Base-by-base conservation (phyloP, 2,329 filamentous ascomycete genomes). In the Knufia fluminis region DNA sequence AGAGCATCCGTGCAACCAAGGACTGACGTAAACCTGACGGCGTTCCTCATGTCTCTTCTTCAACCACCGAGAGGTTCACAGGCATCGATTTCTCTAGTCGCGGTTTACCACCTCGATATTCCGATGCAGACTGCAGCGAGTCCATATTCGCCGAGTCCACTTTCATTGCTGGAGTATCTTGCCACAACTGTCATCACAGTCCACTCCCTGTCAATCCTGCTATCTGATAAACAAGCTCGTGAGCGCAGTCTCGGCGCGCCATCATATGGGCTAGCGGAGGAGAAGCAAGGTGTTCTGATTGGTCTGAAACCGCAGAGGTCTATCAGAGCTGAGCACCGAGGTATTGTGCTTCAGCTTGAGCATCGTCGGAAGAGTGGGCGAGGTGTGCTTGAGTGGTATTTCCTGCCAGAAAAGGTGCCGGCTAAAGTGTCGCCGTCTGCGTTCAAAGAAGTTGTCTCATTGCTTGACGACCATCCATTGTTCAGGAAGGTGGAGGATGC, bases 131-230 rank as follows among this genome's bases (percentile, higher is more conserved):
- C 24, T 4, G 44, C 48, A 14, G 12, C 51, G 14, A 56, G 64
- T n/a, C 56, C 64, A 10, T 76, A 66, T 66, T 70, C 78, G 16
- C 87, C 89, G 1, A 70, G 79, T 23, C 80, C 88, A 0, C 73
- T 94, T 10, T 81, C 81, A 1, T 71, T 89, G 1, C 73, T 97
- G 19, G 78, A 76, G 40, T 94, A 94, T 66, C 80, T 96, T 51
- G 86, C 90, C n/a, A 98, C 92, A 2, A 83, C 88, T 2, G 78
- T 97, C 47, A 75, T 97, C 52, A 81, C 78, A 3, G 73, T 86
- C 0, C 80, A 83, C 33, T 85, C 81, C 12, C 75, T 96, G 33
- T 71, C 79, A 6, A 88, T 96, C 58, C 78, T 86, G 38, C 74
- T 92, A 3, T 80, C 82, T 24, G 75, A 78, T 32, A 88, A 88